These are phyloP conservation scores for Didymella pomorum DNA, from an alignment of 2,329 filamentous ascomycete species.

Conservation along the genomic window DNA sequence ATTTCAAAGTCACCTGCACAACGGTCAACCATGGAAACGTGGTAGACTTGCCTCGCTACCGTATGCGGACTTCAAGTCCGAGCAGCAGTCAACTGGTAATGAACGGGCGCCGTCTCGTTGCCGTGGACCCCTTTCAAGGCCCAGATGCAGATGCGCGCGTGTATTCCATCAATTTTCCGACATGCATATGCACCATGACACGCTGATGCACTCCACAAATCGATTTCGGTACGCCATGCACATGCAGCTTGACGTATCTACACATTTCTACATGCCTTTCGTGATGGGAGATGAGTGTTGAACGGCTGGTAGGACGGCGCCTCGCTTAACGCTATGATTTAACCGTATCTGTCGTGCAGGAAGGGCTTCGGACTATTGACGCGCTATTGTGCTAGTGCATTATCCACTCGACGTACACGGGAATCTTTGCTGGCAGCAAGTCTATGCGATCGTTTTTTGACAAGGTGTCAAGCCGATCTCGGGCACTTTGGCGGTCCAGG, in stretches of 20 bases:
- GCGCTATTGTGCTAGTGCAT: conserved; percentile 9
- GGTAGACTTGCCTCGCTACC: background rate
- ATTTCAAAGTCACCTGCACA: background rate
- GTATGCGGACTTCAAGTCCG: background rate
- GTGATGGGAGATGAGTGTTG: conserved; percentile 10
- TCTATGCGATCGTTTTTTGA: background rate
- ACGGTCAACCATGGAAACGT: too few species aligned
- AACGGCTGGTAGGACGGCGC: background rate
- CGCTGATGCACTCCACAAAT: background rate
- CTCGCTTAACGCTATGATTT: conserved; percentile 3
- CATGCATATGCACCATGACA: background rate
- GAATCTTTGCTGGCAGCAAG: background rate
- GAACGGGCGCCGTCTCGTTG: background rate
- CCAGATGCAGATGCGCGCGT: background rate
- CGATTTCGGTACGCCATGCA: background rate
- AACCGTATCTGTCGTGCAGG: background rate
- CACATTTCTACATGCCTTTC: background rate
- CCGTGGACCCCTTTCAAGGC: background rate
- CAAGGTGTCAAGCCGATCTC: background rate
- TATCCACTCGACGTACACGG: background rate
- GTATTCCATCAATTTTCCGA: background rate
- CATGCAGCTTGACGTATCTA: conserved; percentile 1
- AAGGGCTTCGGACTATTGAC: conserved; percentile 3
- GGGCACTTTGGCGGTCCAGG: background rate
- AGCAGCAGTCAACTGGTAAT: background rate